Conservation (phyloP, 2,329 filamentous ascomycete species). For the Bisporella sp. region DNA sequence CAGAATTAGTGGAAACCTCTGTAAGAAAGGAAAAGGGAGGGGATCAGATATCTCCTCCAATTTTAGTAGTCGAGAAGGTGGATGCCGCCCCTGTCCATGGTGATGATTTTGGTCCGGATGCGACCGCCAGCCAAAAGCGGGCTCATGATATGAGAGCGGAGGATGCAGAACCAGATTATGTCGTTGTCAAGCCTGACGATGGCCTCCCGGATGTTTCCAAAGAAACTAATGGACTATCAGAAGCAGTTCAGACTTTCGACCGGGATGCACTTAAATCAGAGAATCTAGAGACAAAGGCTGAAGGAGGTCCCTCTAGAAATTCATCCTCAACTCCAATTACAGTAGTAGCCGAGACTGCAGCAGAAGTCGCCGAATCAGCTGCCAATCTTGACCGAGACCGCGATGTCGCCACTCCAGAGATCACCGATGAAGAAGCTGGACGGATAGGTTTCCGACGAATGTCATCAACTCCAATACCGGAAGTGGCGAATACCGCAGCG, state of each 20-base stretch:
- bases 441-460: slow-evolving; percentile 26
- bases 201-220: too few species aligned
- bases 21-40: too few species aligned
- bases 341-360: slow-evolving; percentile 19
- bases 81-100: slow-evolving; percentile 28
- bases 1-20: too few species aligned
- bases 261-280: too few species aligned
- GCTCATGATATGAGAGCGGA: slow-evolving; percentile 26
- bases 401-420: slow-evolving; percentile 20
- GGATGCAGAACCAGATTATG: slow-evolving; percentile 29
- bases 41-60: slow-evolving; percentile 10
- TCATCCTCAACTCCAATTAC: slow-evolving; percentile 4
- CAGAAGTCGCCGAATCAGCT: slow-evolving; percentile 22
- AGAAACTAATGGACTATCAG: too few species aligned
- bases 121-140: slow-evolving; percentile 27
- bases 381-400: slow-evolving; percentile 22
- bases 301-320: too few species aligned
- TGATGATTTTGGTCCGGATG: slow-evolving; percentile 29
- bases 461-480: slow-evolving; percentile 32
- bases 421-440: slow-evolving; percentile 26
- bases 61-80: slow-evolving; percentile 27
- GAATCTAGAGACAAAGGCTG: too few species aligned
- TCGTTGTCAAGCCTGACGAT: slow-evolving; percentile 21
- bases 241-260: too few species aligned
- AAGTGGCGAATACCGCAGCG: slow-evolving; percentile 35